Conservation (phyloP, 2,329 filamentous ascomycete genomes). For the Penicillium brasilianum region DNA sequence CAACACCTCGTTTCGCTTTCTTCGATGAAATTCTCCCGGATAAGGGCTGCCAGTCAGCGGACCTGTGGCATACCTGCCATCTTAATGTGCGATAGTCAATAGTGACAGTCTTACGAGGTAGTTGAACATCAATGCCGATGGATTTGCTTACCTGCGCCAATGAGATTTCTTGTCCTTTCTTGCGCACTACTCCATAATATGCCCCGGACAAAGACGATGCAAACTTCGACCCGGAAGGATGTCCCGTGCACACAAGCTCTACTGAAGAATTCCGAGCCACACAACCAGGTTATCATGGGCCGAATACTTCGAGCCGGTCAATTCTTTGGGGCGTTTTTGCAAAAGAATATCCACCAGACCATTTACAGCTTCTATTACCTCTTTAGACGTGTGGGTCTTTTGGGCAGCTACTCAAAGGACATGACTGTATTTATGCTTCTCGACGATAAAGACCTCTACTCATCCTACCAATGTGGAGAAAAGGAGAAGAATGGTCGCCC, state of each 20-base stretch:
- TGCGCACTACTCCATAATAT: background rate
- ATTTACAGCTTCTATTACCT: background rate
- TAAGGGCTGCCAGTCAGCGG: no score
- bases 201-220: background rate
- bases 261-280: background rate
- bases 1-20: no score
- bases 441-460: background rate
- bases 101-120: no score
- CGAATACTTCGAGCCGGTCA: background rate
- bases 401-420: background rate
- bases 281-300: background rate
- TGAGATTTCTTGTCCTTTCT: background rate
- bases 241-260: background rate
- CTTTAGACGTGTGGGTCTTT: background rate
- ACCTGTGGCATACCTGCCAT: no score
- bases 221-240: background rate
- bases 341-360: background rate
- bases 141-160: background rate
- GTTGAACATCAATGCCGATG: no score
- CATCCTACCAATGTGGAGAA: no score
- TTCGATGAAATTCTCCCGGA: no score
- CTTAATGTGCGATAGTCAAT: no score
- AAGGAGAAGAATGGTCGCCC: background rate
- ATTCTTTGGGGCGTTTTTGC: background rate
- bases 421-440: background rate